phyloP scores from a whole-genome alignment of 257 asterid genomes.

The Hygrophila difformis region DNA sequence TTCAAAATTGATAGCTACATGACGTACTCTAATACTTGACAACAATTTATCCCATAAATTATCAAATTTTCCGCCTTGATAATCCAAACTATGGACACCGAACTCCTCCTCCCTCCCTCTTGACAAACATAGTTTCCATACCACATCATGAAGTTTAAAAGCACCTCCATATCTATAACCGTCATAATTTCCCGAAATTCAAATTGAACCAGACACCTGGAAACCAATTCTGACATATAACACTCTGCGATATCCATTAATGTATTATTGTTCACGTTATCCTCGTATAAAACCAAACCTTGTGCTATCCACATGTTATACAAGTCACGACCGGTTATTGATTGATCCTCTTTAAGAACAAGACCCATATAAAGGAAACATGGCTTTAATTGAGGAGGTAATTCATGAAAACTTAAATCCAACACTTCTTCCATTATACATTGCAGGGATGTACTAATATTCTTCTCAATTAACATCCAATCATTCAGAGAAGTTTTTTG shows the following conservation, averaged over 20 bases:
- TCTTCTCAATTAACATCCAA: constrained; percentile 10
- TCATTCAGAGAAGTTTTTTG: not conserved
- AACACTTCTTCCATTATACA: not conserved
- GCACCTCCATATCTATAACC: not conserved
- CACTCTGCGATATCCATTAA: not conserved
- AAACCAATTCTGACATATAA: constrained; percentile 12
- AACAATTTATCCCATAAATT: not conserved
- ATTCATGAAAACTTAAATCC: constrained; percentile 5
- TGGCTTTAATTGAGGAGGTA: constrained; percentile 15
- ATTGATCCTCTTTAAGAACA: not conserved
- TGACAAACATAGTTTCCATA: constrained; percentile 7
- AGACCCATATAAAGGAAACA: constrained; percentile 10
- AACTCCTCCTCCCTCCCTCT: not conserved
- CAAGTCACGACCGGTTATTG: not conserved
- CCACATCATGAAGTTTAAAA: constrained; percentile 17
- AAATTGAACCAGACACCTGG: constrained; percentile 13
- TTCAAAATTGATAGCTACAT: constrained; percentile 1
- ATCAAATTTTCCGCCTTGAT: constrained; percentile 3
- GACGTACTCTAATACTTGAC: not conserved
- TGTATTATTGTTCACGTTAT: not conserved
- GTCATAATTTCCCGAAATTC: not conserved
- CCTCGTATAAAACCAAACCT: constrained; percentile 10
- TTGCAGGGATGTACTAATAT: not conserved
- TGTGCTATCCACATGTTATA: constrained; percentile 13
- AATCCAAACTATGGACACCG: not conserved